Conservation (phyloP, 2,329 filamentous ascomycete genomes). For the Colletotrichum horii region DNA sequence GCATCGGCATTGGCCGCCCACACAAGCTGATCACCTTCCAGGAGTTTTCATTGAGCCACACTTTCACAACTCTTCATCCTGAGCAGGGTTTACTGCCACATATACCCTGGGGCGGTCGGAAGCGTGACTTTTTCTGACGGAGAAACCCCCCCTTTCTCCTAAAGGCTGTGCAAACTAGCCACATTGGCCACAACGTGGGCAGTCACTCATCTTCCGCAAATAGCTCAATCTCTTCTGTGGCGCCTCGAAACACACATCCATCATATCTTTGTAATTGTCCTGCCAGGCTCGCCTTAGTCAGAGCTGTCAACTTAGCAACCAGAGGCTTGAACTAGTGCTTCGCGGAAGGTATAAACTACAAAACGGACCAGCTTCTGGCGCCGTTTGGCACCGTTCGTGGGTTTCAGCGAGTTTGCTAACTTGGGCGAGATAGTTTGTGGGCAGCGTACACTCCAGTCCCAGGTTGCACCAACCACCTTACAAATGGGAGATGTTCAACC, state of each 20-base stretch:
- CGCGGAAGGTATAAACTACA: constrained; percentile 16
- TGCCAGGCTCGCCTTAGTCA: neutral
- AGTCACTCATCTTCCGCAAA: constrained; percentile 20
- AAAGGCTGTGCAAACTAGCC: constrained; percentile 23
- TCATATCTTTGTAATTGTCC: constrained; percentile 3
- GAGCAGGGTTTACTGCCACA: constrained; percentile 21
- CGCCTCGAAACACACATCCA: constrained; percentile 15
- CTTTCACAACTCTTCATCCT: constrained; percentile 3
- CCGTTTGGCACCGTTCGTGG: neutral
- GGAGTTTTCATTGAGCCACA: constrained; percentile 19
- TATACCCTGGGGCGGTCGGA: constrained; percentile 16
- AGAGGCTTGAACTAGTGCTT: constrained; percentile 14
- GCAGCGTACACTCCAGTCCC: constrained; percentile 8
- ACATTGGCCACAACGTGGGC: constrained; percentile 19
- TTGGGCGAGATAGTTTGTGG: constrained; percentile 5
- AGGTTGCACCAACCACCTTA: constrained; percentile 2
- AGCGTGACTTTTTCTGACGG: constrained; percentile 2
- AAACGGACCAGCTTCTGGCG: neutral
- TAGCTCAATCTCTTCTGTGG: constrained; percentile 22
- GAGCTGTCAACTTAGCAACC: neutral
- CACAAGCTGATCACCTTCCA: constrained; percentile 19
- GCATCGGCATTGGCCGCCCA: constrained; percentile 20
- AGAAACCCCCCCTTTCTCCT: neutral
- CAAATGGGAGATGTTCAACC: constrained; percentile 40
- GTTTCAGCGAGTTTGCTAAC: neutral